Evolutionary conservation across 306 rosid genomes (phyloP).

Genomic region (Dicorynia guianensis): DNA sequence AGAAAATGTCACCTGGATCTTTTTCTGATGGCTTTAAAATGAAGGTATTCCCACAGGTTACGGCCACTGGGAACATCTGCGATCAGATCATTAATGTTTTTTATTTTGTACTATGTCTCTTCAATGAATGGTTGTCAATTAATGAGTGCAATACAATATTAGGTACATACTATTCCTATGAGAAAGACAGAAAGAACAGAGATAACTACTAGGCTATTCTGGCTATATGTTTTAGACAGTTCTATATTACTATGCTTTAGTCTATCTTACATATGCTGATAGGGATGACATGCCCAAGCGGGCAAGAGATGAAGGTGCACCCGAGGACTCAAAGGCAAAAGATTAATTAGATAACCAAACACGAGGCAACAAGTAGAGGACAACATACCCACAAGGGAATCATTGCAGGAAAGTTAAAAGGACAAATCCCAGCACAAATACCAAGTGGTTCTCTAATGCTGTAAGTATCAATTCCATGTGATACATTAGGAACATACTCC

Average conservation of each 20-base stretch:
- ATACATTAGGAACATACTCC: slow-evolving; percentile 85
- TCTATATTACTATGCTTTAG: slow-evolving; percentile 21
- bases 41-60: slow-evolving; percentile 70
- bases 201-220: not conserved
- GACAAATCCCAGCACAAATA: slow-evolving; percentile 98
- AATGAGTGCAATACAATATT: not conserved
- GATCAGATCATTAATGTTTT: slow-evolving; percentile 23
- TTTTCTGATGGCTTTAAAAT: slow-evolving; percentile 70
- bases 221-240: slow-evolving; percentile 14
- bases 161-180: not conserved
- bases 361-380: slow-evolving; percentile 20
- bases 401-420: slow-evolving; percentile 76
- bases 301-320: slow-evolving; percentile 14
- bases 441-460: slow-evolving; percentile 94
- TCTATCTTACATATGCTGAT: slow-evolving; percentile 15
- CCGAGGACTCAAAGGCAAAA: slow-evolving; percentile 10
- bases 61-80: slow-evolving; percentile 83
- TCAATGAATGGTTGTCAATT: not conserved
- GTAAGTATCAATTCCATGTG: slow-evolving; percentile 89
- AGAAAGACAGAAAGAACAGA: not conserved
- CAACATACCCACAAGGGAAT: slow-evolving; percentile 79
- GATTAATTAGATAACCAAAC: slow-evolving; percentile 13
- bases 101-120: not conserved
- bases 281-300: not conserved
- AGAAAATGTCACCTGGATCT: slow-evolving; percentile 59